phyloP scores from a whole-genome alignment of 352 stramenopile species.

The Phytophthora multivora region DNA sequence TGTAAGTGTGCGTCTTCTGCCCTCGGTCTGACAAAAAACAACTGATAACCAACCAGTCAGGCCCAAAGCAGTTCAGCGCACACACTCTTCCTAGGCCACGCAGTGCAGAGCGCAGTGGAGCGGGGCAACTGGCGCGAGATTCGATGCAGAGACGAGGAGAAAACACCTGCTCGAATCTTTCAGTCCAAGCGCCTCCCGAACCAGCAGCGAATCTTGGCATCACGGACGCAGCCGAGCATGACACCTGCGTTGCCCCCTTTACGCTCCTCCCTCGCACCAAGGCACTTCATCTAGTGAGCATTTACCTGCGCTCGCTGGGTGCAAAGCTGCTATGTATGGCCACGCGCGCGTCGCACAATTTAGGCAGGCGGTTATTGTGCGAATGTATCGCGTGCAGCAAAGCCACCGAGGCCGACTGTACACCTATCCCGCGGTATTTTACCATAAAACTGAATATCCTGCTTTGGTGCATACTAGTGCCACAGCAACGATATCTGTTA shows the following conservation, averaged over 20 bases:
- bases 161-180: constrained; percentile 42
- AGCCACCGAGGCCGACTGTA: constrained; percentile 10
- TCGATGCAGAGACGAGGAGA: constrained; percentile 37
- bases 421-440: constrained; percentile 21
- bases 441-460: constrained; percentile 2
- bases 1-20: background rate
- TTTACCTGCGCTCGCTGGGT: constrained; percentile 10
- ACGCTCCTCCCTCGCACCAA: background rate
- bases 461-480: background rate
- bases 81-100: constrained; percentile 1
- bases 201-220: constrained; percentile 16
- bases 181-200: background rate
- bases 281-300: background rate
- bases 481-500: background rate
- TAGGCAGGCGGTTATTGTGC: constrained; percentile 22
- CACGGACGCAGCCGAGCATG: background rate
- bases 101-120: constrained; percentile 22
- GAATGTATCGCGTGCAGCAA: constrained; percentile 29
- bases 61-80: background rate
- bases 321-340: constrained; percentile 16
- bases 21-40: constrained; percentile 16
- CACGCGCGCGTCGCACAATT: constrained; percentile 2
- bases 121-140: constrained; percentile 35
- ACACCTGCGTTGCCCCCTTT: background rate
- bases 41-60: constrained; percentile 38